Evolutionary conservation across 2,329 filamentous ascomycete species (phyloP).

Genomic region (Nemania bipapillata): DNA sequence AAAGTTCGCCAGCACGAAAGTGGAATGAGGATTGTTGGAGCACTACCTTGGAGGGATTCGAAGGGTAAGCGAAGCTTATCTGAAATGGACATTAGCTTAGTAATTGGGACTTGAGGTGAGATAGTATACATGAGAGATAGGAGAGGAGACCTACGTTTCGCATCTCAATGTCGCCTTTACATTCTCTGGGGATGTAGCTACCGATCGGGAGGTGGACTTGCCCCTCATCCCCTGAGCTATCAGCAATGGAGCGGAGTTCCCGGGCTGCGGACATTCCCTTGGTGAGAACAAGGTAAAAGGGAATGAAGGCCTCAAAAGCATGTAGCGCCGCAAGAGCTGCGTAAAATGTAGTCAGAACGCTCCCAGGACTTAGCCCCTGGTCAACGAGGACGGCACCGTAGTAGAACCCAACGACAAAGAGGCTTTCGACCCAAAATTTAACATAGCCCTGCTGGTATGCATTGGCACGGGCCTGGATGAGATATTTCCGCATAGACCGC

Average conservation of each 20-base stretch:
- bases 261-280: conserved; percentile 81
- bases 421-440: conserved; percentile 76
- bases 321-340: conserved; percentile 80
- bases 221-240: conserved; percentile 48
- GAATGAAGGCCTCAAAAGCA: conserved; percentile 76
- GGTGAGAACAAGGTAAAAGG: conserved; percentile 79
- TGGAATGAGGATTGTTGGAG: conserved; percentile 72
- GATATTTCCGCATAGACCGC: conserved; percentile 70
- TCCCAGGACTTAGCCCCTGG: conserved; percentile 68
- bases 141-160: conserved; percentile 64
- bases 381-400: conserved; percentile 79
- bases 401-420: conserved; percentile 93
- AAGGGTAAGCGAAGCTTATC: conserved; percentile 86
- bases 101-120: neutral
- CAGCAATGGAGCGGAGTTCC: conserved; percentile 63
- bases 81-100: conserved; percentile 52
- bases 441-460: conserved; percentile 78
- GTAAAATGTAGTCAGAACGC: conserved; percentile 87
- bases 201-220: conserved; percentile 50
- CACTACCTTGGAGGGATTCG: conserved; percentile 68
- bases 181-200: conserved; percentile 55
- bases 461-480: conserved; percentile 73
- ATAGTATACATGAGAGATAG: neutral
- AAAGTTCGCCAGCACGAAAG: conserved; percentile 77
- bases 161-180: conserved; percentile 75